These are phyloP conservation scores for Saccharomyces jurei DNA, from an alignment of 805 yeast genomes.

Conservation along the genomic window DNA sequence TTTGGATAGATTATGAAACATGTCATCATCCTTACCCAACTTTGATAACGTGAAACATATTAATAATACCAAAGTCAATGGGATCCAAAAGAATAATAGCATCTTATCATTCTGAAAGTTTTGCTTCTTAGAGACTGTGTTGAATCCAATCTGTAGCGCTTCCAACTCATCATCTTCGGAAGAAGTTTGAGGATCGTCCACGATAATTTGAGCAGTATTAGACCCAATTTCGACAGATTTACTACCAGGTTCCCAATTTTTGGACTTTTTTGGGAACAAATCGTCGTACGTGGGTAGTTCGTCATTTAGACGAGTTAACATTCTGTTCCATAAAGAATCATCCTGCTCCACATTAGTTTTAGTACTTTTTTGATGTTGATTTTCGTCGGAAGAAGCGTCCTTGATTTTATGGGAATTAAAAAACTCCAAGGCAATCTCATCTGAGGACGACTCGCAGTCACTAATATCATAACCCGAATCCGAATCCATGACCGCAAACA, in stretches of 20 bases:
- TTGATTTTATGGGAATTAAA: slow-evolving; percentile 3
- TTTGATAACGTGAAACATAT: slow-evolving; percentile 36
- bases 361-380: background rate
- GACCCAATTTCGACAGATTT: background rate
- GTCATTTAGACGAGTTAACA: slow-evolving; percentile 31
- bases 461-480: slow-evolving; percentile 18
- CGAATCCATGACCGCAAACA: slow-evolving; percentile 25
- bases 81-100: slow-evolving; percentile 88
- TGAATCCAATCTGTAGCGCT: slow-evolving; percentile 30
- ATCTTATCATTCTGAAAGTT: slow-evolving; percentile 64
- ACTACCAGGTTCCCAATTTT: background rate
- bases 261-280: slow-evolving; percentile 41
- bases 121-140: slow-evolving; percentile 36
- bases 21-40: slow-evolving; percentile 31
- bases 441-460: slow-evolving; percentile 12
- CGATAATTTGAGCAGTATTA: slow-evolving; percentile 2
- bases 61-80: slow-evolving; percentile 53
- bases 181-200: slow-evolving; percentile 21
- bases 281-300: slow-evolving; percentile 63
- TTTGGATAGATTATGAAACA: slow-evolving; percentile 22
- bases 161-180: slow-evolving; percentile 29
- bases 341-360: background rate
- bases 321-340: slow-evolving; percentile 29
- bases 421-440: slow-evolving; percentile 2
- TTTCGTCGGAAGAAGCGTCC: background rate